Conservation (phyloP, 2,329 filamentous ascomycete genomes). For the Rhinocladiella mackenziei region DNA sequence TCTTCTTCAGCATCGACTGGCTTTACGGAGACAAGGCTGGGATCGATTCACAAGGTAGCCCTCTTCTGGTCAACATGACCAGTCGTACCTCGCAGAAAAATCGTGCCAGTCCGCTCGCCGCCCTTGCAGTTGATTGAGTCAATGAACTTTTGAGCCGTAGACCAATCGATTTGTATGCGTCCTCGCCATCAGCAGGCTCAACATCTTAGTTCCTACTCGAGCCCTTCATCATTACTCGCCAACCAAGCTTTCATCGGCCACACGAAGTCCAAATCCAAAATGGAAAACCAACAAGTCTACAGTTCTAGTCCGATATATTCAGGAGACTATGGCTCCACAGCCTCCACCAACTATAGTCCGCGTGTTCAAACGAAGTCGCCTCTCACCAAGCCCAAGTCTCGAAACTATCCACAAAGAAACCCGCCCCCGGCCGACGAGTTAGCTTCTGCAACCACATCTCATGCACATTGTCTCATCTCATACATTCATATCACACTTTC, state of each 20-base stretch:
- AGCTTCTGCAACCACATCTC: neutral
- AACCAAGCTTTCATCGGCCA: neutral
- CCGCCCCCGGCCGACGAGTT: conserved; percentile 12
- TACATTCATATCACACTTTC: conserved; percentile 1
- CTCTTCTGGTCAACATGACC: conserved; percentile 6
- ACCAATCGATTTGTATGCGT: neutral
- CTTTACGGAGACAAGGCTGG: conserved; percentile 21
- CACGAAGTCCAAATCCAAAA: neutral
- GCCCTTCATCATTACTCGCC: neutral
- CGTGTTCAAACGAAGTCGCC: conserved; percentile 6
- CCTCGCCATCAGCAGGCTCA: neutral
- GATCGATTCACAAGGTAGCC: conserved; percentile 19
- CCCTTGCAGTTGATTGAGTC: neutral
- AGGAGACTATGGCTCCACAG: neutral
- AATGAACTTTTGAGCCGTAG: neutral
- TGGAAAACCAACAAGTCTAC: neutral
- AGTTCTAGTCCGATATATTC: too few relatives aligned
- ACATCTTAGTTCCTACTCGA: neutral
- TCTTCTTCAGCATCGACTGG: conserved; percentile 23
- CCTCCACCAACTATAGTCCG: conserved; percentile 6
- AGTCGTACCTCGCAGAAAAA: conserved; percentile 3
- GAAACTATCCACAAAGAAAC: conserved; percentile 19
- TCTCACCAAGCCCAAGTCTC: conserved; percentile 11
- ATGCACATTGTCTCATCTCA: neutral
- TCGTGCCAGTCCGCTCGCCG: conserved; percentile 12